A percentile compares a stretch with the other conserved stretches of the same genome.
These are phyloP conservation scores for Globisporangium spiculum DNA, from an alignment of 352 stramenopile species.

Conservation along the genomic window DNA sequence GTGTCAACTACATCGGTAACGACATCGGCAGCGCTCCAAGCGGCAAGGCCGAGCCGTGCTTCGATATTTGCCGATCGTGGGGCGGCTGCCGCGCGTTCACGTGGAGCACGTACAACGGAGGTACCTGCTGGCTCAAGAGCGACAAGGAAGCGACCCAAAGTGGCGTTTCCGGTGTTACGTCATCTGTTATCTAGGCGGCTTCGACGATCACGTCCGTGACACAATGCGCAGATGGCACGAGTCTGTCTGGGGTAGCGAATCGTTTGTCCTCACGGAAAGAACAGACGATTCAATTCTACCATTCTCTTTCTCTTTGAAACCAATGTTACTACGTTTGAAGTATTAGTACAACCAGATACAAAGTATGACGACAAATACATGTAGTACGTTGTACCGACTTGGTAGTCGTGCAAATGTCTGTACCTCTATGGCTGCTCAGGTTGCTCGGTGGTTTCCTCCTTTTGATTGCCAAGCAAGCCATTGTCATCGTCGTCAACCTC, in stretches of 20 bases:
- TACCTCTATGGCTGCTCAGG: not conserved
- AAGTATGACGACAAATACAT: not conserved
- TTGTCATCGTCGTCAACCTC: not conserved
- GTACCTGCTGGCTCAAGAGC: constrained; percentile 45
- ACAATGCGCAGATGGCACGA: not conserved
- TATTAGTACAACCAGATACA: not conserved
- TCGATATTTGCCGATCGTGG: constrained; percentile 26
- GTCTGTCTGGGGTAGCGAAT: not conserved
- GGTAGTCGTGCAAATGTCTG: not conserved
- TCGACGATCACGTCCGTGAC: too few species aligned
- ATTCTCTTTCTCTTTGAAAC: not conserved
- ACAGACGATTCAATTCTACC: not conserved
- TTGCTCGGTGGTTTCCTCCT: not conserved
- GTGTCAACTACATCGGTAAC: constrained; percentile 23
- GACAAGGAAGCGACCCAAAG: constrained; percentile 17
- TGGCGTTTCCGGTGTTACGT: not conserved
- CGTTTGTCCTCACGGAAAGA: not conserved
- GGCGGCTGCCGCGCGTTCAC: constrained; percentile 40
- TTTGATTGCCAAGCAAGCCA: not conserved
- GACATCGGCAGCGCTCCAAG: constrained; percentile 22
- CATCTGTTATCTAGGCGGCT: not conserved
- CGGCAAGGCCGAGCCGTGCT: constrained; percentile 22
- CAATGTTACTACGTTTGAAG: not conserved
- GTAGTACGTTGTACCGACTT: not conserved
- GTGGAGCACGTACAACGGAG: constrained; percentile 46